Evolutionary conservation across 1,139 yeast genomes (phyloP).

Genomic region (Taiozyma sp.): DNA sequence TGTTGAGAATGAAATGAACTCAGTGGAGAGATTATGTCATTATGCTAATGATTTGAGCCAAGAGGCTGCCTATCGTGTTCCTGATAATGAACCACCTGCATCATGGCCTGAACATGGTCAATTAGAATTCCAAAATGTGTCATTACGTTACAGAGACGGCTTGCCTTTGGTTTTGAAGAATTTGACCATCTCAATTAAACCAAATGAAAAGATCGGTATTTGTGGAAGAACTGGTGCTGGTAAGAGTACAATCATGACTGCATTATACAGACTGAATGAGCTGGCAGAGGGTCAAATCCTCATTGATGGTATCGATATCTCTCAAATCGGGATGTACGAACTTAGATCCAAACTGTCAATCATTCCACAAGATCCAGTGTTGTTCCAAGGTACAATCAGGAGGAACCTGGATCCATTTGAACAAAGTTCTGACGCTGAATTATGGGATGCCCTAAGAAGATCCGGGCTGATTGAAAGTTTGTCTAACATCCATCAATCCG

Average conservation of each 20-base stretch:
- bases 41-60: constrained; percentile 67
- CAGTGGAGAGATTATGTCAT: constrained; percentile 75
- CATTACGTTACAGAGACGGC: constrained; percentile 69
- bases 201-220: constrained; percentile 47
- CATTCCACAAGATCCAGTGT: constrained; percentile 62
- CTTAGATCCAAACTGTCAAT: constrained; percentile 49
- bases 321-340: constrained; percentile 39
- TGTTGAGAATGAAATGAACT: constrained; percentile 78
- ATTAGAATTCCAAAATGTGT: constrained; percentile 52
- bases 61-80: constrained; percentile 52
- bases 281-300: constrained; percentile 37
- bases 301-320: constrained; percentile 49
- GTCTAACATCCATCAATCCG: constrained; percentile 17
- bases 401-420: constrained; percentile 55
- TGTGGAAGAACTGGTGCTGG: constrained; percentile 70
- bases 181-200: constrained; percentile 30
- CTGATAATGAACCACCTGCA: constrained; percentile 50
- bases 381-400: constrained; percentile 51
- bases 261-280: constrained; percentile 49
- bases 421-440: constrained; percentile 37
- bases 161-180: constrained; percentile 69
- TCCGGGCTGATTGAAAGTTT: constrained; percentile 36
- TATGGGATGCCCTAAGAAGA: constrained; percentile 55
- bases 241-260: constrained; percentile 55
- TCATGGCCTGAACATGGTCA: constrained; percentile 60